phyloP scores from a whole-genome alignment of 2,329 filamentous ascomycete genomes.

The Neophaeococcomyces mojaviensis region DNA sequence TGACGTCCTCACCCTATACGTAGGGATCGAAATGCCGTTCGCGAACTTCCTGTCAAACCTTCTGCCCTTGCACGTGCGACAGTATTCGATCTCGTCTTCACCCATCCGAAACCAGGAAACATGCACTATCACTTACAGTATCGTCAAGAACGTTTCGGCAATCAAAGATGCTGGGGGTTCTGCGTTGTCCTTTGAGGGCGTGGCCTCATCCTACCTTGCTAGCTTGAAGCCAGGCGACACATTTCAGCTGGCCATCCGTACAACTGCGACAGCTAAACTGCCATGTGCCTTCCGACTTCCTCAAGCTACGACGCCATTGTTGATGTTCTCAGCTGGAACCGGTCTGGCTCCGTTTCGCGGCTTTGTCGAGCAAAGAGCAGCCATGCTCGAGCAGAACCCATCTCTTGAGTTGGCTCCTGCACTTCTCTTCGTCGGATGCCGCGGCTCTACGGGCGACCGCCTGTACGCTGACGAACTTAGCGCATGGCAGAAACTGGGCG shows the following conservation, averaged over 20 bases:
- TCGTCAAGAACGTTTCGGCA: slow-evolving; percentile 48
- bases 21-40: slow-evolving; percentile 53
- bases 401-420: slow-evolving; percentile 46
- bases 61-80: slow-evolving; percentile 65
- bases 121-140: slow-evolving; percentile 60
- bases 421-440: slow-evolving; percentile 60
- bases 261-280: slow-evolving; percentile 22
- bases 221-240: slow-evolving; percentile 35
- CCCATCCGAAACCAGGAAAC: slow-evolving; percentile 51
- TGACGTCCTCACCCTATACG: slow-evolving; percentile 60
- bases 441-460: slow-evolving; percentile 47
- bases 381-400: slow-evolving; percentile 40
- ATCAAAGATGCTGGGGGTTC: neutral
- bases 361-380: slow-evolving; percentile 33
- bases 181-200: slow-evolving; percentile 50
- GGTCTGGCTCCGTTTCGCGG: slow-evolving; percentile 43
- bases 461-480: slow-evolving; percentile 48
- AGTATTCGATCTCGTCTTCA: slow-evolving; percentile 72
- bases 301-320: slow-evolving; percentile 35
- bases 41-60: slow-evolving; percentile 62
- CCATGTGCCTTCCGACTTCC: slow-evolving; percentile 43
- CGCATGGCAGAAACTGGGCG: neutral
- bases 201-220: slow-evolving; percentile 64
- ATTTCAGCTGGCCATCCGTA: slow-evolving; percentile 28
- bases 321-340: slow-evolving; percentile 48